Evolutionary conservation across 106 monocot genomes (phyloP).

Genomic region (Phalaenopsis aphrodite): DNA sequence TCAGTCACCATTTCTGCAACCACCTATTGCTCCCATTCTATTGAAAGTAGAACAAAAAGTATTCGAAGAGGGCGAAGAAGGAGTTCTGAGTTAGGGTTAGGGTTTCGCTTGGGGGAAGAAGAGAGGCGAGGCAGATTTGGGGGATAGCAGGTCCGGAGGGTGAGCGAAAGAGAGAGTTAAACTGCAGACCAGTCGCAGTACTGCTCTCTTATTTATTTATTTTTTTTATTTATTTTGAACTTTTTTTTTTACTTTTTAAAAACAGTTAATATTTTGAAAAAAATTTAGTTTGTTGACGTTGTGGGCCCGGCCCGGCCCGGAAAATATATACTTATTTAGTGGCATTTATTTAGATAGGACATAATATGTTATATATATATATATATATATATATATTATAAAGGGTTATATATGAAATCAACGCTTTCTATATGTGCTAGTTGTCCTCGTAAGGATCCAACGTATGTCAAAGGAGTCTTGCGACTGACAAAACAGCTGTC

Average conservation of each 20-base stretch:
- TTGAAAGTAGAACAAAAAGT: neutral
- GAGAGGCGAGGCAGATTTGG: neutral
- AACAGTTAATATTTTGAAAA: too few species aligned
- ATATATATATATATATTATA: too few species aligned
- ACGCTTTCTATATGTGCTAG: too few species aligned
- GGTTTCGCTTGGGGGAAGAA: constrained; percentile 7
- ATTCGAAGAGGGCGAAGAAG: neutral
- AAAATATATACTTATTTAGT: too few species aligned
- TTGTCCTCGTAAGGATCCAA: too few species aligned
- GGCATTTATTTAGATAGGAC: too few species aligned
- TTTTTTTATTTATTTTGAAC: neutral
- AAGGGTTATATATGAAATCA: too few species aligned
- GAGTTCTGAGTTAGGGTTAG: constrained; percentile 14
- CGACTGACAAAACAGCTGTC: too few species aligned
- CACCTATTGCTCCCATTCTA: constrained; percentile 6
- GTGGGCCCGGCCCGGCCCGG: too few species aligned
- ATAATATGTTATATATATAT: too few species aligned
- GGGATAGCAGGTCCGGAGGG: neutral
- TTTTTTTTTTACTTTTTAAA: neutral
- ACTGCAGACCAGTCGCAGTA: neutral
- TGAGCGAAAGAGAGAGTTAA: constrained; percentile 10
- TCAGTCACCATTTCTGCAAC: constrained; percentile 3
- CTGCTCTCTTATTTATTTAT: neutral
- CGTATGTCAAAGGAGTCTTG: too few species aligned
- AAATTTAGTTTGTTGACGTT: neutral